phyloP scores from a whole-genome alignment of 169 alveolate species.

The Amoebophrya sp. region DNA sequence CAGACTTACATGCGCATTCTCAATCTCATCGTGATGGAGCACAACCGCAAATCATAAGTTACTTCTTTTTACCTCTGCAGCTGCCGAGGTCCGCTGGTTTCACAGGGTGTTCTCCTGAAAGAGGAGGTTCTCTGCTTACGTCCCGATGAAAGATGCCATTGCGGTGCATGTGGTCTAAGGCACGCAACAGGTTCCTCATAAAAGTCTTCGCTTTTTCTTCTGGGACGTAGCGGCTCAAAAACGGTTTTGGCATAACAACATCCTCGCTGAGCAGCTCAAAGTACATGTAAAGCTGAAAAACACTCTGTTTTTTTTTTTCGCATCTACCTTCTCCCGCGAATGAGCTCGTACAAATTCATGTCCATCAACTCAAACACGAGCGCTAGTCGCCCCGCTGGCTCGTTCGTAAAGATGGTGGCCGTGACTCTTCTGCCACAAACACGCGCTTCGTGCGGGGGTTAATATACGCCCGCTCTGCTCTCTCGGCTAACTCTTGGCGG shows the following conservation, averaged over 20 bases:
- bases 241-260: too few species aligned
- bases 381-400: slow-evolving; percentile 74
- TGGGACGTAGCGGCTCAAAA: slow-evolving; percentile 57
- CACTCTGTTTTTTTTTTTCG: too few species aligned
- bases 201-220: slow-evolving; percentile 59
- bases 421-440: neutral
- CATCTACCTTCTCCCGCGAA: slow-evolving; percentile 56
- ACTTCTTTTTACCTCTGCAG: slow-evolving; percentile 60
- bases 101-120: slow-evolving; percentile 60
- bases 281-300: too few species aligned
- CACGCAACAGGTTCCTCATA: slow-evolving; percentile 64
- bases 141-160: slow-evolving; percentile 84
- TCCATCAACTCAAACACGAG: slow-evolving; percentile 79
- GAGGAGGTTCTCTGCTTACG: slow-evolving; percentile 79
- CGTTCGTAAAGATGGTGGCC: too few species aligned
- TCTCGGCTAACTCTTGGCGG: neutral
- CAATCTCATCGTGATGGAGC: too few species aligned
- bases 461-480: neutral
- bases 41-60: too few species aligned
- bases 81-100: slow-evolving; percentile 75
- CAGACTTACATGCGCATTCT: too few species aligned
- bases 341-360: slow-evolving; percentile 62
- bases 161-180: slow-evolving; percentile 77
- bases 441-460: neutral
- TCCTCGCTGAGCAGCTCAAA: too few species aligned